Percentiles rank a stretch among this genome's conserved stretches.
Evolutionary conservation across 2,329 filamentous ascomycete genomes (phyloP).

Genomic region (Penicillium frequentans): DNA sequence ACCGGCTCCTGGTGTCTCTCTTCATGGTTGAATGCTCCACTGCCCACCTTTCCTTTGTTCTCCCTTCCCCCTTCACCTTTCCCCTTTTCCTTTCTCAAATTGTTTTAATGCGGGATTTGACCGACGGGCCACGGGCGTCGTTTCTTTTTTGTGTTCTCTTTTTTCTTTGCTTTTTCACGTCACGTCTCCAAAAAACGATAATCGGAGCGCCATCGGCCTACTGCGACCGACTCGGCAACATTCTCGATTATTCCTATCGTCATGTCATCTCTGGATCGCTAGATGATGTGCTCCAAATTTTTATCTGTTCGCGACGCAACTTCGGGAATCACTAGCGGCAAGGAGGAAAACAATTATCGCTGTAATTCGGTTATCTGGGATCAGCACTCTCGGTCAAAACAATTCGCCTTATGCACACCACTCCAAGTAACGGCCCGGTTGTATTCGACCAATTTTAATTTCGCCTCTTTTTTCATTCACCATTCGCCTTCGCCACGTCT

Average conservation of each 20-base stretch:
- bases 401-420: constrained; percentile 37
- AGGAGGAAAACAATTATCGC: constrained; percentile 42
- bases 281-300: constrained; percentile 36
- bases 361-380: constrained; percentile 48
- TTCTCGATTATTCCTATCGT: constrained; percentile 31
- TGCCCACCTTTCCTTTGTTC: constrained; percentile 12
- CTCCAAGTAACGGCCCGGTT: constrained; percentile 44
- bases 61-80: constrained; percentile 21
- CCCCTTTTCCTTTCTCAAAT: constrained; percentile 35
- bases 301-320: constrained; percentile 41
- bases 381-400: constrained; percentile 41
- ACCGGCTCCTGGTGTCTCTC: constrained; percentile 14
- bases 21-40: constrained; percentile 21
- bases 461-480: constrained; percentile 13
- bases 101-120: constrained; percentile 39
- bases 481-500: constrained; percentile 19
- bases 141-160: constrained; percentile 32
- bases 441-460: constrained; percentile 33
- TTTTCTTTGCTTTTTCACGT: constrained; percentile 28
- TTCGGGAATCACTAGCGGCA: constrained; percentile 43
- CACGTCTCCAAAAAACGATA: constrained; percentile 34
- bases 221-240: constrained; percentile 35
- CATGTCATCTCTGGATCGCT: constrained; percentile 38
- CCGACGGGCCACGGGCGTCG: constrained; percentile 39
- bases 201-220: constrained; percentile 34